A percentile compares a stretch with the other conserved stretches of the same genome.
phyloP scores from a whole-genome alignment of 805 yeast genomes.

The Candida namnaoensis region DNA sequence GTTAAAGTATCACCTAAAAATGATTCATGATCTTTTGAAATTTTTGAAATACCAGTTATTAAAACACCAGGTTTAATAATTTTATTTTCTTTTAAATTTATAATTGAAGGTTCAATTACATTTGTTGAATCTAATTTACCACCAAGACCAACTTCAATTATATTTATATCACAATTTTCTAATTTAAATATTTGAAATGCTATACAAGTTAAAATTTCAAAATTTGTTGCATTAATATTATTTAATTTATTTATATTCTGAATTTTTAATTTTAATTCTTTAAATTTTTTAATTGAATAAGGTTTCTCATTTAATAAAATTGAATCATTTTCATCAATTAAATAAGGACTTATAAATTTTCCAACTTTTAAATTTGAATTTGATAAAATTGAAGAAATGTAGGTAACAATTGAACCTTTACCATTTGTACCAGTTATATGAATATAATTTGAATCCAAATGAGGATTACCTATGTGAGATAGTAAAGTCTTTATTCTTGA shows the following conservation, averaged over 20 bases:
- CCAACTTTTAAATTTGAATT: conserved; percentile 44
- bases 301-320: conserved; percentile 57
- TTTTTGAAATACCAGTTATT: conserved; percentile 71
- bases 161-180: conserved; percentile 58
- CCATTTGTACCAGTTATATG: conserved; percentile 98
- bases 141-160: conserved; percentile 93
- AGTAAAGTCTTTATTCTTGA: conserved; percentile 39
- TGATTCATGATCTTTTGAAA: conserved; percentile 79
- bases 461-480: conserved; percentile 58
- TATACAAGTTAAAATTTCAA: conserved; percentile 77
- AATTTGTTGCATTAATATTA: conserved; percentile 69
- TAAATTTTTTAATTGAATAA: conserved; percentile 38
- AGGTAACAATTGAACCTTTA: conserved; percentile 88
- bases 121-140: conserved; percentile 89
- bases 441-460: conserved; percentile 50
- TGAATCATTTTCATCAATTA: conserved; percentile 66
- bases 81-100: conserved; percentile 2
- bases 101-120: conserved; percentile 32
- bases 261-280: conserved; percentile 33
- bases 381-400: conserved; percentile 57
- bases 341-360: conserved; percentile 84
- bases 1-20: conserved; percentile 59
- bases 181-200: conserved; percentile 71
- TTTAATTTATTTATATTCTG: conserved; percentile 26
- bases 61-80: conserved; percentile 30